phyloP scores from a whole-genome alignment of 2,329 filamentous ascomycete genomes.

The Penicillium sp. region DNA sequence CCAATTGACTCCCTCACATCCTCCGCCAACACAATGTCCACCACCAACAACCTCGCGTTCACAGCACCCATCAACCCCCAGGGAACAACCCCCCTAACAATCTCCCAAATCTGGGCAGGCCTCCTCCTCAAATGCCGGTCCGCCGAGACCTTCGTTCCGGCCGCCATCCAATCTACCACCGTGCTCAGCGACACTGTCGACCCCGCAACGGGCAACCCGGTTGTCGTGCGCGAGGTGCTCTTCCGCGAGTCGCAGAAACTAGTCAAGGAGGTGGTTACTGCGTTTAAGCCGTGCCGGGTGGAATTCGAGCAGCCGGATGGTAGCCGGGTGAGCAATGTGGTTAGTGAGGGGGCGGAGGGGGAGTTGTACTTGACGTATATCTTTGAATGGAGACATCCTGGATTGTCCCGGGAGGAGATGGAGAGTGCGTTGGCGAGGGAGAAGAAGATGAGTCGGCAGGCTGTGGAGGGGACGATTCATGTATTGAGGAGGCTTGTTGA shows the following conservation, averaged over 20 bases:
- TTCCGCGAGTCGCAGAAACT: slow-evolving; percentile 30
- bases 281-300: slow-evolving; percentile 28
- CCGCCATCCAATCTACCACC: slow-evolving; percentile 31
- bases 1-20: not conserved
- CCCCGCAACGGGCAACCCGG: slow-evolving; percentile 22
- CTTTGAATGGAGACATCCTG: slow-evolving; percentile 44
- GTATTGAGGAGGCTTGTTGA: slow-evolving; percentile 21
- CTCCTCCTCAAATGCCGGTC: slow-evolving; percentile 32
- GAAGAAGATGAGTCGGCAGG: slow-evolving; percentile 22
- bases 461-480: slow-evolving; percentile 27
- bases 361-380: slow-evolving; percentile 46
- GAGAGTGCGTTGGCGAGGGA: slow-evolving; percentile 18
- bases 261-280: slow-evolving; percentile 31
- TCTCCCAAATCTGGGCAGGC: slow-evolving; percentile 41
- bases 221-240: slow-evolving; percentile 33
- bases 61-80: slow-evolving; percentile 43
- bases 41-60: slow-evolving; percentile 41
- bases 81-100: slow-evolving; percentile 31
- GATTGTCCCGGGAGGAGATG: slow-evolving; percentile 21
- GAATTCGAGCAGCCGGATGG: slow-evolving; percentile 33
- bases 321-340: slow-evolving; percentile 29
- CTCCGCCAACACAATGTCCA: slow-evolving; percentile 13
- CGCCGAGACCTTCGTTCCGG: slow-evolving; percentile 35
- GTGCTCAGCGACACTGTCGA: slow-evolving; percentile 30
- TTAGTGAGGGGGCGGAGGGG: slow-evolving; percentile 35